Evolutionary conservation across 371 early-diverging fungal species (phyloP), one percentile per base, ranked within the genome.

Genomic region (Mucor piriformis): DNA sequence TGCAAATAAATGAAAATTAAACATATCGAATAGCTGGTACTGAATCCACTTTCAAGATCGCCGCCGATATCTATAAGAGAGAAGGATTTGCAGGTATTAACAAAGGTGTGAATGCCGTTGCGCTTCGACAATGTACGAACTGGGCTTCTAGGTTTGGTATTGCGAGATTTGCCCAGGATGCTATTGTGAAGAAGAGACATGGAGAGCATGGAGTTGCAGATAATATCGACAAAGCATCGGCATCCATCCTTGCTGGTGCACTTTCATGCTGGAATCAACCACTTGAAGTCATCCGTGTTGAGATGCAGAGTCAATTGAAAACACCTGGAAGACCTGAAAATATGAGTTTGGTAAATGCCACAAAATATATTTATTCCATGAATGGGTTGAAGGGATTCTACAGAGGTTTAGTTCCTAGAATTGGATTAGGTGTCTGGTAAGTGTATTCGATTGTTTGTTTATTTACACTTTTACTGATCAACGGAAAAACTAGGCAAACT

Each of bases 101-200:
- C 81, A 95, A 95, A 74, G 94, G 94, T 35, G 94, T 94, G 3
- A 89, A 87, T 37, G 94, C 94, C 6, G 94, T 94, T n/a, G 96
- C 97, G 1, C 60, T 96, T 47, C 85, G 97, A 43, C 97, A 97
- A 72, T 89, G 89, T 37, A 96, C 98, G 57, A 97, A 96, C 83
- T 97, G 98, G 98, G 98, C 95, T 27, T 92, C 93, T 23, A 86
- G 97, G 24, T 91, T 97, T 58, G 97, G 96, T 63, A 81, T 95
- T 50, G 78, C 93, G 1, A 88, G 95, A 32, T 84, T 87, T 47
- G 90, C 91, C 20, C 95, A 95, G 73, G 86, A 87, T 18, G 48
- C 82, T 4, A 91, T 95, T 63, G 73, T 81, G 29, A 76, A 75
- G 50, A 15, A 70, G 23, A 72, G 85, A 23, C 76, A 84, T 62